A percentile compares a stretch with the other conserved stretches of the same genome.
Evolutionary conservation across 495 filamentous ascomycete species (phyloP).

Genomic region (Opeltia flavorubescens): DNA sequence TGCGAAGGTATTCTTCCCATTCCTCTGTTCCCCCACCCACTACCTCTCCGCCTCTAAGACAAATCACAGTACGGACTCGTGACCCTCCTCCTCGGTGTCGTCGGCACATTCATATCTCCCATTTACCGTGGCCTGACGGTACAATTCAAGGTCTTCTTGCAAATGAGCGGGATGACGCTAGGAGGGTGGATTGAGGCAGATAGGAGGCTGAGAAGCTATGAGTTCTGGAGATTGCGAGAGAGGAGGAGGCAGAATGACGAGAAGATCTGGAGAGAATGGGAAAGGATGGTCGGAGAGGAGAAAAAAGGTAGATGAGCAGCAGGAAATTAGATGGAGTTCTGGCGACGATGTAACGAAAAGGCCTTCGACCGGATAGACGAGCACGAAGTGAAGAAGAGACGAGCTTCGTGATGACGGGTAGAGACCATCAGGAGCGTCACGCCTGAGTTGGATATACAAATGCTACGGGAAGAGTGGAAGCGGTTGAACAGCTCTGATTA

Average conservation of each 20-base stretch:
- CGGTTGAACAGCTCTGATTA: no score
- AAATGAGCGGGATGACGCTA: conserved; percentile 77
- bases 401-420: neutral
- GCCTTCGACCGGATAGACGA: neutral
- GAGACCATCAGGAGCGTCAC: neutral
- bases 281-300: conserved; percentile 14
- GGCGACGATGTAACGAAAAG: neutral
- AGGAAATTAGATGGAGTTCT: neutral
- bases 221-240: conserved; percentile 31
- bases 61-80: conserved; percentile 42
- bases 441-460: neutral
- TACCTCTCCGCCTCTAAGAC: neutral
- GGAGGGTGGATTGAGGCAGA: conserved; percentile 80
- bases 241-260: conserved; percentile 52
- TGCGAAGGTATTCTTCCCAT: conserved; percentile 29
- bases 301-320: conserved; percentile 11
- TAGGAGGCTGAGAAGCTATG: conserved; percentile 51
- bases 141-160: conserved; percentile 80
- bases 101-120: conserved; percentile 47
- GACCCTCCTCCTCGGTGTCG: conserved; percentile 37
- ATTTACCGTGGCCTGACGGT: conserved; percentile 71
- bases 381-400: neutral
- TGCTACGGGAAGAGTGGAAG: neutral
- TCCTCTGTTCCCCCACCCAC: neutral
- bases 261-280: conserved; percentile 42